Percentiles rank a stretch among this genome's conserved stretches.
phyloP scores from a whole-genome alignment of 306 rosid species.

The Rosa chinensis region DNA sequence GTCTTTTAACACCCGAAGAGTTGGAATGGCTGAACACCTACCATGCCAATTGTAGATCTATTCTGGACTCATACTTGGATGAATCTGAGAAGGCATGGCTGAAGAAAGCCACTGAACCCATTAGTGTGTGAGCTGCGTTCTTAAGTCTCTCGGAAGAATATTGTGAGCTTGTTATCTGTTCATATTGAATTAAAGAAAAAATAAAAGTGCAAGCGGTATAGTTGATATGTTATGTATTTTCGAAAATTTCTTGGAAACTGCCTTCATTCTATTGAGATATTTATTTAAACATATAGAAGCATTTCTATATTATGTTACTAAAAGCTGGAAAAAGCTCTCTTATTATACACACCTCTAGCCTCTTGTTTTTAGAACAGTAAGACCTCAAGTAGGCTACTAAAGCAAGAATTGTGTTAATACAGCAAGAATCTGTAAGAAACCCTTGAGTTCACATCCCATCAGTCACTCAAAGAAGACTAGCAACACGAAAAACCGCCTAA shows the following conservation, averaged over 20 bases:
- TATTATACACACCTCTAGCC: background rate
- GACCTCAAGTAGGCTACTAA: background rate
- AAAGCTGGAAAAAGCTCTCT: background rate
- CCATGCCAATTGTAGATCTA: slow-evolving; percentile 70
- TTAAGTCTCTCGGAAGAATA: background rate
- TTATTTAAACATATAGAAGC: background rate
- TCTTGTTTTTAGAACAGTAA: background rate
- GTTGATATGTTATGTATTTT: background rate
- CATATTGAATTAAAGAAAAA: background rate
- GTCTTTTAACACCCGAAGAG: slow-evolving; percentile 64
- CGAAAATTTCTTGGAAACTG: background rate
- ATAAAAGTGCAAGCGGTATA: background rate
- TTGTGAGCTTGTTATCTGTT: slow-evolving; percentile 3
- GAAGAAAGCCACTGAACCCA: slow-evolving; percentile 78
- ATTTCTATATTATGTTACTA: background rate
- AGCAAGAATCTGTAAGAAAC: background rate
- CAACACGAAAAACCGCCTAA: background rate
- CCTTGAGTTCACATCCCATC: background rate
- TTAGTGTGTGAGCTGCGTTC: slow-evolving; percentile 39
- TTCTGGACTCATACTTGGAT: slow-evolving; percentile 63
- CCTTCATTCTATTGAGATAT: background rate
- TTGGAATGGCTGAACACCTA: slow-evolving; percentile 80
- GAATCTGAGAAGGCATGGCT: slow-evolving; percentile 85
- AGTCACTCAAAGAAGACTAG: background rate
- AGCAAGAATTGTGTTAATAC: background rate